Conservation (phyloP, 2,329 filamentous ascomycete species). For the Fusarium coicis region DNA sequence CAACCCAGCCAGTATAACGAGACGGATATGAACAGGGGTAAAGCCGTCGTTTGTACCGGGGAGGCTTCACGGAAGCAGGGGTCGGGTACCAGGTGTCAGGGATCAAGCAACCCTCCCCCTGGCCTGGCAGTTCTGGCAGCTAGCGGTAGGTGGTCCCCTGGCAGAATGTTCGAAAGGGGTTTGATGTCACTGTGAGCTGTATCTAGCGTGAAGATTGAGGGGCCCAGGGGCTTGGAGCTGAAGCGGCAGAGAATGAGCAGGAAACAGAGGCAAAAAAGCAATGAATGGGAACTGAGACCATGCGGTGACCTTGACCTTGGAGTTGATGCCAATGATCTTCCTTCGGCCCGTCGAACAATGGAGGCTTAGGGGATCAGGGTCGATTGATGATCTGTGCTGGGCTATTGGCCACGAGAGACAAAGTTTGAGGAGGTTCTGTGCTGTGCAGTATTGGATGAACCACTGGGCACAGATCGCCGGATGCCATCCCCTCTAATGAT, state of each 20-base stretch:
- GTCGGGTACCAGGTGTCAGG: constrained; percentile 17
- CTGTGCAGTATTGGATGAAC: not conserved
- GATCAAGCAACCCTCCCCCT: constrained; percentile 13
- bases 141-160: constrained; percentile 24
- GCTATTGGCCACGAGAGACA: constrained; percentile 6
- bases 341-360: constrained; percentile 4
- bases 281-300: not conserved
- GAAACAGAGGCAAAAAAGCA: not conserved
- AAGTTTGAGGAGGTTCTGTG: not conserved
- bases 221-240: constrained; percentile 1
- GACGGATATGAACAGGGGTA: constrained; percentile 31
- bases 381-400: constrained; percentile 12
- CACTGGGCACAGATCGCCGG: constrained; percentile 18
- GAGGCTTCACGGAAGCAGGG: constrained; percentile 34
- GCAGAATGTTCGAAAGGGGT: constrained; percentile 26
- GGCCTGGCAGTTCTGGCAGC: constrained; percentile 31
- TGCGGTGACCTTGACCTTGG: not conserved
- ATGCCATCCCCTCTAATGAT: constrained; percentile 18
- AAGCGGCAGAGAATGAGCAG: constrained; percentile 10
- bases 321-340: constrained; percentile 9
- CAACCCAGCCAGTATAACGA: constrained; percentile 31
- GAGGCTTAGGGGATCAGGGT: not conserved
- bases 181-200: constrained; percentile 31
- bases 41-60: constrained; percentile 26
- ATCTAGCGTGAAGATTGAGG: constrained; percentile 35